Percentiles rank a stretch among this genome's conserved stretches.
phyloP scores from a whole-genome alignment of 495 filamentous ascomycete genomes.

The Penicillium malachiteum region DNA sequence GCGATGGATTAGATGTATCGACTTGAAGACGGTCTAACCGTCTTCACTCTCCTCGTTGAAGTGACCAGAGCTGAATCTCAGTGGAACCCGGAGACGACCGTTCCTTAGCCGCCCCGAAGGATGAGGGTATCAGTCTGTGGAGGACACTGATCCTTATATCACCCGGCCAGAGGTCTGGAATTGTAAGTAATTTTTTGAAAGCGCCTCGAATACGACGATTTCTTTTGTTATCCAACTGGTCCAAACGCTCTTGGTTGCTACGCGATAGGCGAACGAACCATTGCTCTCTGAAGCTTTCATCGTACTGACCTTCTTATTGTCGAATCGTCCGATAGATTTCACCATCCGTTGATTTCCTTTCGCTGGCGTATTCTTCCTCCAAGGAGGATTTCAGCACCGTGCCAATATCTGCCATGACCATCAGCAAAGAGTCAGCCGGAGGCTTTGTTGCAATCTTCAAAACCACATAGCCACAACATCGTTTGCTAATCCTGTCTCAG shows the following conservation, averaged over 20 bases:
- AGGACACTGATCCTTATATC: conserved; percentile 22
- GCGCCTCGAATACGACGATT: conserved; percentile 11
- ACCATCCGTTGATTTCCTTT: conserved; percentile 2
- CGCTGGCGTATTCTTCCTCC: conserved; percentile 3
- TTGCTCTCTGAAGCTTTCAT: conserved; percentile 1
- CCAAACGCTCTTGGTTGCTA: neutral
- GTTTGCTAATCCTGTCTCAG: too few relatives aligned
- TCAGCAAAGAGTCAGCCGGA: too few relatives aligned
- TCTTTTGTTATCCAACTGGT: neutral
- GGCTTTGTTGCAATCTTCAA: too few relatives aligned
- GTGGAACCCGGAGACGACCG: too few relatives aligned
- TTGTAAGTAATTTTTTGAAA: conserved; percentile 22
- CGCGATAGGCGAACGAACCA: conserved; percentile 2
- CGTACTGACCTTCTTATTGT: conserved; percentile 2
- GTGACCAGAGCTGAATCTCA: too few relatives aligned
- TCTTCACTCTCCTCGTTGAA: too few relatives aligned
- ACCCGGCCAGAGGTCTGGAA: conserved; percentile 20
- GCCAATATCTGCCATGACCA: neutral
- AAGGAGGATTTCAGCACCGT: neutral
- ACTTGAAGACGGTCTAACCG: too few relatives aligned
- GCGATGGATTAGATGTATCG: too few relatives aligned
- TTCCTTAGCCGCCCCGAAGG: too few relatives aligned
- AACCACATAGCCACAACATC: too few relatives aligned
- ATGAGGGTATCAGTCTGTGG: conserved; percentile 16
- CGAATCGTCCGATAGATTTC: conserved; percentile 6